Evolutionary conservation across 805 yeast genomes (phyloP).

Genomic region (Komagataella pastoris): DNA sequence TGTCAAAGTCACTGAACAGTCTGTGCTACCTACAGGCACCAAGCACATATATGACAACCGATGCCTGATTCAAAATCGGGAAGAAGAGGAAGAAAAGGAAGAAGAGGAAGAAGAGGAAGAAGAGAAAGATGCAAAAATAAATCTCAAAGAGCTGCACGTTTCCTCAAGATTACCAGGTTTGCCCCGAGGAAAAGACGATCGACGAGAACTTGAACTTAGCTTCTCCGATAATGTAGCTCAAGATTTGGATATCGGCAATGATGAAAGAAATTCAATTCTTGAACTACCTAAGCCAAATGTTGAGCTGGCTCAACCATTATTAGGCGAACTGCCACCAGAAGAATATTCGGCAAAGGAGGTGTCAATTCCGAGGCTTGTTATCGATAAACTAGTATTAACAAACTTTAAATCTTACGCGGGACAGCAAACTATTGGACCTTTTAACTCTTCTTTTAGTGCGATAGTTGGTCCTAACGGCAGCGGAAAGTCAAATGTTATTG

Average conservation of each 20-base stretch:
- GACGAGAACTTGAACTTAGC: too few relatives aligned
- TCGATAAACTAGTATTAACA: slow-evolving; percentile 56
- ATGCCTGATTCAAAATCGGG: background rate
- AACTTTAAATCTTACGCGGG: slow-evolving; percentile 97
- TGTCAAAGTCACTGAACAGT: background rate
- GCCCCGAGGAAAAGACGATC: too few relatives aligned
- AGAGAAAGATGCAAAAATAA: too few relatives aligned
- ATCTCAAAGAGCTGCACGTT: too few relatives aligned
- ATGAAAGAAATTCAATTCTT: background rate
- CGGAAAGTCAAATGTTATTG: slow-evolving; percentile 96
- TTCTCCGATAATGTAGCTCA: background rate
- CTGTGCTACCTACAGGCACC: background rate
- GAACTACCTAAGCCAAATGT: background rate
- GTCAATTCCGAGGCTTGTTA: slow-evolving; percentile 42
- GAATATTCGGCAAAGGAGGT: too few relatives aligned
- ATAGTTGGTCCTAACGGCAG: slow-evolving; percentile 98
- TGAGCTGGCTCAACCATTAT: background rate
- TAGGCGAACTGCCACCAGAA: background rate
- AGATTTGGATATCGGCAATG: too few relatives aligned
- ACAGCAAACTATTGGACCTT: slow-evolving; percentile 84
- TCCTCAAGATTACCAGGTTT: too few relatives aligned
- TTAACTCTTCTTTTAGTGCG: slow-evolving; percentile 86
- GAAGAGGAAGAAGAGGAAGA: background rate
- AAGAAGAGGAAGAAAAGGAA: background rate
- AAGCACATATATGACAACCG: background rate